A percentile compares a stretch with the other conserved stretches of the same genome.
Evolutionary conservation across 495 filamentous ascomycete species (phyloP).

Genomic region (Penicillium argentinense): DNA sequence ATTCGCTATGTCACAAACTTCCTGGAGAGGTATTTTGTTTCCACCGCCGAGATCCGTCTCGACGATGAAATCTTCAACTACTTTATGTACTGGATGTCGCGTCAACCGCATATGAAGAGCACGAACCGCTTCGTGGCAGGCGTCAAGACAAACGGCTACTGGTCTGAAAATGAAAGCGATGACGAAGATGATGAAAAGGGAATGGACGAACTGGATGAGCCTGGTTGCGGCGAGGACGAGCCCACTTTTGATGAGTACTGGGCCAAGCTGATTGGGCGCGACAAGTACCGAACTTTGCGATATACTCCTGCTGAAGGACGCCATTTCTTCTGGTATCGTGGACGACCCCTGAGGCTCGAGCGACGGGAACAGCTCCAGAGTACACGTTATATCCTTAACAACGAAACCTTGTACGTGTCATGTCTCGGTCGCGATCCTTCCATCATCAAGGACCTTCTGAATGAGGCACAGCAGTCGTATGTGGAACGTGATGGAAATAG

Average conservation of each 20-base stretch:
- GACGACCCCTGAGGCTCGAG: constrained; percentile 54
- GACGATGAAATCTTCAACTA: constrained; percentile 71
- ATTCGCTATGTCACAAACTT: constrained; percentile 39
- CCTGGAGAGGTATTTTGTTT: constrained; percentile 38
- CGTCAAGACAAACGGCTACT: constrained; percentile 52
- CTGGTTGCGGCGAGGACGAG: neutral
- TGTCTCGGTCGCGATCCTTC: constrained; percentile 66
- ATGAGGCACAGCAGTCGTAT: constrained; percentile 60
- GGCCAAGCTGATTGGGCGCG: constrained; percentile 41
- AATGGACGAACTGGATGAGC: constrained; percentile 11
- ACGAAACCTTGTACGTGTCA: constrained; percentile 62
- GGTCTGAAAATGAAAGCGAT: constrained; percentile 40
- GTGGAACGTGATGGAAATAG: constrained; percentile 59
- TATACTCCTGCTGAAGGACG: constrained; percentile 65
- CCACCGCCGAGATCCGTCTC: constrained; percentile 60
- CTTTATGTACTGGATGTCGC: constrained; percentile 68
- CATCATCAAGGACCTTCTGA: constrained; percentile 64
- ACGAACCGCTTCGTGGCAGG: constrained; percentile 63
- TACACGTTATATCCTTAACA: constrained; percentile 33
- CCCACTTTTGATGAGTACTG: constrained; percentile 45
- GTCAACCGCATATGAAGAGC: constrained; percentile 55
- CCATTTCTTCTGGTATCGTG: constrained; percentile 66
- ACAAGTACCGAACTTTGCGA: constrained; percentile 59
- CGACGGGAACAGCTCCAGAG: constrained; percentile 38
- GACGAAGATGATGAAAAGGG: constrained; percentile 45